Conservation (phyloP, 805 yeast species). For the Barnettozyma siamensis region DNA sequence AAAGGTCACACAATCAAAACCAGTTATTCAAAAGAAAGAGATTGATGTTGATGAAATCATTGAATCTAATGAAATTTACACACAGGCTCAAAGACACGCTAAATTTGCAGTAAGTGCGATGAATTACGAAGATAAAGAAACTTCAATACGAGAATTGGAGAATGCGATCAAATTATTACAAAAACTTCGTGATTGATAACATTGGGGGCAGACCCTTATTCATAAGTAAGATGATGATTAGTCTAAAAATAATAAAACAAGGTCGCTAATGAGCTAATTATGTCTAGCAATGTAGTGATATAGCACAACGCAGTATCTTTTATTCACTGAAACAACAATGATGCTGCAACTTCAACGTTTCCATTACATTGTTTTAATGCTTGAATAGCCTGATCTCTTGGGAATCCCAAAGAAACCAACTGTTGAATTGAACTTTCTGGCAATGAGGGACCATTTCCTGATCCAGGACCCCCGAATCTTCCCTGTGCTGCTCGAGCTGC, state of each 20-base stretch:
- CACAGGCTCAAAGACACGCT: conserved; percentile 61
- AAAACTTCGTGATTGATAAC: conserved; percentile 2
- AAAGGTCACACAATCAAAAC: neutral
- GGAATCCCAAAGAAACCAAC: conserved; percentile 66
- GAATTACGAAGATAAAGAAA: conserved; percentile 66
- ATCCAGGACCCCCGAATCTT: neutral
- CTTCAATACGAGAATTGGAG: conserved; percentile 58
- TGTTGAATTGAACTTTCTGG: conserved; percentile 38
- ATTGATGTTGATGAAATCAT: conserved; percentile 43
- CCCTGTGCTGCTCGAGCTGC: conserved; percentile 4
- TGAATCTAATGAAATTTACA: conserved; percentile 48
- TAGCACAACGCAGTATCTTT: no score
- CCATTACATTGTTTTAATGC: conserved; percentile 70
- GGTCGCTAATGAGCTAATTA: no score
- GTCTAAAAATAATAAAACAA: no score
- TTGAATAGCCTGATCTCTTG: conserved; percentile 50
- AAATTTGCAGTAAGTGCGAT: conserved; percentile 75
- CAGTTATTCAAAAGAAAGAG: conserved; percentile 5
- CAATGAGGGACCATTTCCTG: conserved; percentile 7
- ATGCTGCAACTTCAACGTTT: conserved; percentile 82
- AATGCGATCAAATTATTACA: conserved; percentile 43
- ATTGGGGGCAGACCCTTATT: no score
- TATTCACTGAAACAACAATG: conserved; percentile 51
- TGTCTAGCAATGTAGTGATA: no score
- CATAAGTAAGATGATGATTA: no score